A percentile compares a stretch with the other conserved stretches of the same genome.
Conservation (phyloP, 2,329 filamentous ascomycete genomes). For the Chaetothyriales sp. region DNA sequence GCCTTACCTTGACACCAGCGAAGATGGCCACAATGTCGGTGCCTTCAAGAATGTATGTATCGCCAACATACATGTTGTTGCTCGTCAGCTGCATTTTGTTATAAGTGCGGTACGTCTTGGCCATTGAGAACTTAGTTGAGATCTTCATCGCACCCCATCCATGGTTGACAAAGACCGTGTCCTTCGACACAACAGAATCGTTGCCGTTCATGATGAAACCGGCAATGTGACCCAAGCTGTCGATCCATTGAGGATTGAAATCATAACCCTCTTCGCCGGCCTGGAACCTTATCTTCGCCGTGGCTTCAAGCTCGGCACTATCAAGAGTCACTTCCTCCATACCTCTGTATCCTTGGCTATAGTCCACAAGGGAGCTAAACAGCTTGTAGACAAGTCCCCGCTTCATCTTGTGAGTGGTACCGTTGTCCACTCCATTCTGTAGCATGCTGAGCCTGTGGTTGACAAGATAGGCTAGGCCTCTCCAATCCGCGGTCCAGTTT, state of each 20-base stretch:
- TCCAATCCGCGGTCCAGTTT: conserved; percentile 11
- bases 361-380: conserved; percentile 22
- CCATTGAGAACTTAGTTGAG: conserved; percentile 13
- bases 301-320: conserved; percentile 21
- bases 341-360: conserved; percentile 20
- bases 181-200: conserved; percentile 12
- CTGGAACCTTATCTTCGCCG: conserved; percentile 19
- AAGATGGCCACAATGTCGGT: conserved; percentile 41
- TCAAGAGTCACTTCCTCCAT: conserved; percentile 24
- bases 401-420: conserved; percentile 7
- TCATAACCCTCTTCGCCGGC: conserved; percentile 13
- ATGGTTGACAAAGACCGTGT: conserved; percentile 24
- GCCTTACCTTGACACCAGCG: conserved; percentile 27
- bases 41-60: conserved; percentile 45
- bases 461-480: conserved; percentile 15
- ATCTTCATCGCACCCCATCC: conserved; percentile 24
- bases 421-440: conserved; percentile 1
- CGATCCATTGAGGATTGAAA: conserved; percentile 24
- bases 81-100: conserved; percentile 21
- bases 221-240: conserved; percentile 24
- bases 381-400: conserved; percentile 22
- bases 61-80: conserved; percentile 30
- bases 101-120: conserved; percentile 20
- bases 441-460: conserved; percentile 13
- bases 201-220: conserved; percentile 28